Percentiles rank a stretch among this genome's conserved stretches.
Evolutionary conservation across 768 basidiomycete genomes (phyloP).

Genomic region (Lenzites betulinus): DNA sequence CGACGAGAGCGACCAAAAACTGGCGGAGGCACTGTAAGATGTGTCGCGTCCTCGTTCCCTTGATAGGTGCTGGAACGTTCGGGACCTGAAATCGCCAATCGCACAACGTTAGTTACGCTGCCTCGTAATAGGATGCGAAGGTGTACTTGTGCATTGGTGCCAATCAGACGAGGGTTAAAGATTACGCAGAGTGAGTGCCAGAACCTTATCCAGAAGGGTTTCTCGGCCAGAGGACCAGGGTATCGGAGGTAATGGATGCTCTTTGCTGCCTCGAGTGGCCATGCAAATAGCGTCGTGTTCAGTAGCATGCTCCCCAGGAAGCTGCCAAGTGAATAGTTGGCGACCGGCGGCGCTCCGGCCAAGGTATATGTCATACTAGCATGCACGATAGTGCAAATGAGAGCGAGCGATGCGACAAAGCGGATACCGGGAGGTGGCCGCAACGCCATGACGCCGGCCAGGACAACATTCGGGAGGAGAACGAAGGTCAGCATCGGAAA

Average conservation of each 20-base stretch:
- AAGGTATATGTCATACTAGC: constrained; percentile 1
- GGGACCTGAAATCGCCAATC: background rate
- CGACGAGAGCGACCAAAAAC: background rate
- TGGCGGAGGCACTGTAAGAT: background rate
- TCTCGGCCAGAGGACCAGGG: background rate
- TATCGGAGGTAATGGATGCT: background rate
- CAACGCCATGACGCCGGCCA: background rate
- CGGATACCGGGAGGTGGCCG: background rate
- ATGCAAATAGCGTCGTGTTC: background rate
- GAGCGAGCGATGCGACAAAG: background rate
- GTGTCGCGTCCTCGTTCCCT: background rate
- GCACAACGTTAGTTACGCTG: background rate
- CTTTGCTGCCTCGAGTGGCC: background rate
- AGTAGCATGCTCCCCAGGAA: background rate
- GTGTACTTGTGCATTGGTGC: constrained; percentile 20
- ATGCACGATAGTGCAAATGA: background rate
- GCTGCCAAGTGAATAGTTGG: background rate
- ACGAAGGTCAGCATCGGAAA: background rate
- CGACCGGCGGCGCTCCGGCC: background rate
- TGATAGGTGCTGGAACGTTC: background rate
- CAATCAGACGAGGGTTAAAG: constrained; percentile 16
- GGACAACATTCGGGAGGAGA: background rate
- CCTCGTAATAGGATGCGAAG: background rate
- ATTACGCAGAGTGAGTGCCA: constrained; percentile 7
- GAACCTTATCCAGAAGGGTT: constrained; percentile 1